Conservation (phyloP, 345 rosid species). For the Ricinus communis region DNA sequence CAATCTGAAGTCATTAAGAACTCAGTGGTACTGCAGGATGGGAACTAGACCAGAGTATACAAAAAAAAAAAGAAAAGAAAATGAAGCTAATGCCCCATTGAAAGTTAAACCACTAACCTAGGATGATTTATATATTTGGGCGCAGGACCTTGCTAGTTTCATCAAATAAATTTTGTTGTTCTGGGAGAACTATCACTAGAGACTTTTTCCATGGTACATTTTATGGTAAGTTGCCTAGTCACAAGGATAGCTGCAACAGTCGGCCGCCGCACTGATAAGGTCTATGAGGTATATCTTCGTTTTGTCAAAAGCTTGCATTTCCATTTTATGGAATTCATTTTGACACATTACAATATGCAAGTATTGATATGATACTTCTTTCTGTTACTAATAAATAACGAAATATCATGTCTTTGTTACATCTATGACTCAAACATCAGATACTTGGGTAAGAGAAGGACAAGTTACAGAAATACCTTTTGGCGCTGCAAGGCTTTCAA, state of each 20-base stretch:
- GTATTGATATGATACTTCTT: neutral
- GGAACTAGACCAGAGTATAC: too few relatives aligned
- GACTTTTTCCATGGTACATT: neutral
- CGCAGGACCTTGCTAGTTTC: neutral
- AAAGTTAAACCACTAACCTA: too few relatives aligned
- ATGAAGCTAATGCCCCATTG: neutral
- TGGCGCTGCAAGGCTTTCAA: conserved; percentile 98
- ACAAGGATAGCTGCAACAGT: neutral
- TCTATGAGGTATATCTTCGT: neutral
- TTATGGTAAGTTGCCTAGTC: neutral
- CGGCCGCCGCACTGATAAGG: neutral
- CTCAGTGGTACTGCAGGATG: too few relatives aligned
- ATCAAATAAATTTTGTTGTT: too few relatives aligned
- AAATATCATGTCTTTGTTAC: neutral
- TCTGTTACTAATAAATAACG: neutral
- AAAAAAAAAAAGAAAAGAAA: too few relatives aligned
- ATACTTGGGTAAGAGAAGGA: neutral
- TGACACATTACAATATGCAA: neutral
- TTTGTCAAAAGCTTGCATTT: neutral
- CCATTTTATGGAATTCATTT: neutral
- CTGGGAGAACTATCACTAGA: too few relatives aligned
- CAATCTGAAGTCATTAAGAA: neutral
- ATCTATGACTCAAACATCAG: neutral
- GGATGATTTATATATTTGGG: too few relatives aligned
- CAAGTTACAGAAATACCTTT: conserved; percentile 51